These are phyloP conservation scores for Leccinum truebloodii DNA, from an alignment of 768 basidiomycete genomes.

Conservation along the genomic window DNA sequence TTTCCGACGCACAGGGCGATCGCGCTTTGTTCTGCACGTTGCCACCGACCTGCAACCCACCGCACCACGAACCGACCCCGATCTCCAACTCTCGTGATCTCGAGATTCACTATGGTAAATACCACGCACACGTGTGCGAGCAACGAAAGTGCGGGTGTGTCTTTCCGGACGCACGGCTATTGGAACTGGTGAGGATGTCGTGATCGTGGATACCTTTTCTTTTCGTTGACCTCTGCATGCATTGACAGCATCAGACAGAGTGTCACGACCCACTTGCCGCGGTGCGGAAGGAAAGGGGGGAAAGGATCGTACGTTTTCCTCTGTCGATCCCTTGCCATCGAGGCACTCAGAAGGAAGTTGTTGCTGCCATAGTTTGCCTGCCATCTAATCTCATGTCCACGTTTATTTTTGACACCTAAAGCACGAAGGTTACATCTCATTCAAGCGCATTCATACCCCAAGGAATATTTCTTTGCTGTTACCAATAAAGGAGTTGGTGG, in stretches of 20 bases:
- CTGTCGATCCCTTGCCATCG: constrained; percentile 15
- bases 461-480: constrained; percentile 88
- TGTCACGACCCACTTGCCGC: constrained; percentile 87
- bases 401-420: constrained; percentile 71
- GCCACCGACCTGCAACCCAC: constrained; percentile 78
- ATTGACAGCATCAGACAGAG: constrained; percentile 73
- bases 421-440: constrained; percentile 80
- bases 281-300: constrained; percentile 73
- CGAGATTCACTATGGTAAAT: constrained; percentile 80
- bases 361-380: constrained; percentile 70
- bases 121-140: constrained; percentile 83
- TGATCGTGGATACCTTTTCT: neutral
- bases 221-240: constrained; percentile 2
- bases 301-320: constrained; percentile 65
- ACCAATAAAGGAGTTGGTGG: constrained; percentile 91
- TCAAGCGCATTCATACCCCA: constrained; percentile 78
- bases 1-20: constrained; percentile 24
- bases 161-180: constrained; percentile 78
- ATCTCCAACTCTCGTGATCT: constrained; percentile 68
- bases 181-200: constrained; percentile 67
- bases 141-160: constrained; percentile 69
- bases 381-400: constrained; percentile 59
- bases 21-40: constrained; percentile 65
- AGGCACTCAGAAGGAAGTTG: constrained; percentile 1
- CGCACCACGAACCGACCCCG: constrained; percentile 55